phyloP scores from a whole-genome alignment of 176 grass and related monocot species.

The Tuctoria greenei region DNA sequence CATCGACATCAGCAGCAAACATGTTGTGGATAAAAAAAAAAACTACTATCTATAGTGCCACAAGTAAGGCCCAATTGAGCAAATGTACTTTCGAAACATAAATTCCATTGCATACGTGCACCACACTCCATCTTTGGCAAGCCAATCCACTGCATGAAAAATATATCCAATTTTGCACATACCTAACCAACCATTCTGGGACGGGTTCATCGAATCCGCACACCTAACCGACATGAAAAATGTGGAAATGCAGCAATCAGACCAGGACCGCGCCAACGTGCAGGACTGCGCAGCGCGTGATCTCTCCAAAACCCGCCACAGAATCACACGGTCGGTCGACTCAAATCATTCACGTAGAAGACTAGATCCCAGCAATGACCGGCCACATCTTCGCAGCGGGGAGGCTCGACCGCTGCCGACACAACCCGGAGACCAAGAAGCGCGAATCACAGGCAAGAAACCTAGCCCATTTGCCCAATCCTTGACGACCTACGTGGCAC shows the following conservation, averaged over 20 bases:
- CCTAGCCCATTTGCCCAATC: neutral
- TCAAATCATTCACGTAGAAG: neutral
- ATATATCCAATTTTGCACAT: neutral
- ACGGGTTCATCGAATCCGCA: neutral
- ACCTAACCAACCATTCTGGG: neutral
- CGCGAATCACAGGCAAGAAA: neutral
- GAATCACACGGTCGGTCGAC: neutral
- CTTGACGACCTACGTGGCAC: neutral
- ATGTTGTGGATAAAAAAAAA: neutral
- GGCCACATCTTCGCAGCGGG: constrained; percentile 1
- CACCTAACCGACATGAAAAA: neutral
- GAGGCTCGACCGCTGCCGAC: neutral
- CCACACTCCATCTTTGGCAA: neutral
- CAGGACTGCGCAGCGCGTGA: neutral
- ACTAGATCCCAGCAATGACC: neutral
- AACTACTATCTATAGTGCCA: neutral
- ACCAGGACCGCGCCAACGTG: neutral
- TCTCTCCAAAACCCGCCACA: neutral
- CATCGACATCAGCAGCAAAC: neutral
- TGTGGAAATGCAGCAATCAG: neutral
- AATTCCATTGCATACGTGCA: neutral
- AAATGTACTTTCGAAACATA: neutral
- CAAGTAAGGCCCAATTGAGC: neutral
- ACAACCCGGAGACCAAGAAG: neutral
- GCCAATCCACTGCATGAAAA: neutral